Evolutionary conservation across 495 filamentous ascomycete genomes (phyloP).

Genomic region (Chaetomium cochliodes): DNA sequence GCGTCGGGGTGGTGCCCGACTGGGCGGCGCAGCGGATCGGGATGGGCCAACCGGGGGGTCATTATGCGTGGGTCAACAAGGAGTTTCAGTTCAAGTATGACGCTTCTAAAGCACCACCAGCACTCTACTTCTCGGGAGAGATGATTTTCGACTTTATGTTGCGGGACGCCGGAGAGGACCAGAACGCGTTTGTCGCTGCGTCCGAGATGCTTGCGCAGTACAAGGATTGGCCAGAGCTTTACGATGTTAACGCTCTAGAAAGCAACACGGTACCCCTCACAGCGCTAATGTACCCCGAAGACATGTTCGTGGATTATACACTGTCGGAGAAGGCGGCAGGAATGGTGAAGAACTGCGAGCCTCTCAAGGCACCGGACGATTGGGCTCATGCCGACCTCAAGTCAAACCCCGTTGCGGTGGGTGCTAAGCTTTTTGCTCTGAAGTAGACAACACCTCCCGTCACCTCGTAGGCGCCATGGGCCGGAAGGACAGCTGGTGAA

Average conservation of each 20-base stretch:
- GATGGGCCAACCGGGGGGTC: constrained; percentile 12
- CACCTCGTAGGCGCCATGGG: too few relatives aligned
- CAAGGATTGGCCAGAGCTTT: constrained; percentile 68
- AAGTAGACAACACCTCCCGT: neutral
- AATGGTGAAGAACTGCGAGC: constrained; percentile 69
- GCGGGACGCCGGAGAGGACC: constrained; percentile 40
- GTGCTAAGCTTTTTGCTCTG: constrained; percentile 38
- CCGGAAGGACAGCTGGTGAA: too few relatives aligned
- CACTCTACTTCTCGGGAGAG: constrained; percentile 81
- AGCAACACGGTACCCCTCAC: constrained; percentile 79
- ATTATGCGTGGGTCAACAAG: constrained; percentile 44
- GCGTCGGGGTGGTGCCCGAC: constrained; percentile 6
- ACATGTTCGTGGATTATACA: constrained; percentile 86
- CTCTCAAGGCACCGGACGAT: constrained; percentile 70
- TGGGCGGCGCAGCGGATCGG: constrained; percentile 51
- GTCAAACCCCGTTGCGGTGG: constrained; percentile 55
- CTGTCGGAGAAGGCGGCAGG: constrained; percentile 64
- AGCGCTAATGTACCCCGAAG: constrained; percentile 73
- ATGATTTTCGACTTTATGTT: constrained; percentile 69
- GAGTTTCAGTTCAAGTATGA: constrained; percentile 19
- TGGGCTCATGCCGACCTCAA: constrained; percentile 73
- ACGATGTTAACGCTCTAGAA: constrained; percentile 62
- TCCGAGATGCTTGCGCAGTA: constrained; percentile 65
- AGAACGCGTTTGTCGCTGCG: constrained; percentile 57
- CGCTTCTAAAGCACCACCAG: constrained; percentile 26